These are phyloP conservation scores for Acacia concinna DNA, from an alignment of 331 rosid genomes.

Conservation along the genomic window DNA sequence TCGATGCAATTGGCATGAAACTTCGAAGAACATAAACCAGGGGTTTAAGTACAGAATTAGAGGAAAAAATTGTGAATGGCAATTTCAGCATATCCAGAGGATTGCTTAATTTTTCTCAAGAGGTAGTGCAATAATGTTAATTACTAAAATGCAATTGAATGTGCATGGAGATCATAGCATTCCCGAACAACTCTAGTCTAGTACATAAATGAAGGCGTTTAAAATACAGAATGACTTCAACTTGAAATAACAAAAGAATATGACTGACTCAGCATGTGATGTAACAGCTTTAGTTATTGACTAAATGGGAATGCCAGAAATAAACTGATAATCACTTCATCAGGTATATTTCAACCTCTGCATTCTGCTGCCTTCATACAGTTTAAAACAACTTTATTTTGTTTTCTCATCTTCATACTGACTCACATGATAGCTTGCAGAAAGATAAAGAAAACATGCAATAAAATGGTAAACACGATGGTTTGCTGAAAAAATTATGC, in stretches of 20 bases:
- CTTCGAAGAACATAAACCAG: constrained; percentile 43
- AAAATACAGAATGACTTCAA: not conserved
- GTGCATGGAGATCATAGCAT: not conserved
- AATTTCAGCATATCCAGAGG: not conserved
- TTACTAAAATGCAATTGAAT: not conserved
- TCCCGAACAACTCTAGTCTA: not conserved
- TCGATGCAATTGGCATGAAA: constrained; percentile 78
- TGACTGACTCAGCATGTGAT: not conserved
- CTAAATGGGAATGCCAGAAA: not conserved
- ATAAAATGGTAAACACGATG: not conserved
- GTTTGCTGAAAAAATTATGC: not conserved
- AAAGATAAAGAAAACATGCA: not conserved
- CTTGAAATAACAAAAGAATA: not conserved
- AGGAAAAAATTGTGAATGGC: not conserved
- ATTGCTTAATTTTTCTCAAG: not conserved
- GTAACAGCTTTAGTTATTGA: not conserved
- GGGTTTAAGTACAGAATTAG: constrained; percentile 11
- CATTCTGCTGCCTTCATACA: not conserved
- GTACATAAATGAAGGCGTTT: not conserved
- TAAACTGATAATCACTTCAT: not conserved
- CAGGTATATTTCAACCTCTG: not conserved
- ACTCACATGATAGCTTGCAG: not conserved
- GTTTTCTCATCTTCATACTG: not conserved
- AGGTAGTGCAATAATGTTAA: not conserved
- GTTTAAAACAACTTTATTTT: not conserved